phyloP scores from a whole-genome alignment of 225 moss, liverwort and hornwort genomes.

The Marchantia paleacea region DNA sequence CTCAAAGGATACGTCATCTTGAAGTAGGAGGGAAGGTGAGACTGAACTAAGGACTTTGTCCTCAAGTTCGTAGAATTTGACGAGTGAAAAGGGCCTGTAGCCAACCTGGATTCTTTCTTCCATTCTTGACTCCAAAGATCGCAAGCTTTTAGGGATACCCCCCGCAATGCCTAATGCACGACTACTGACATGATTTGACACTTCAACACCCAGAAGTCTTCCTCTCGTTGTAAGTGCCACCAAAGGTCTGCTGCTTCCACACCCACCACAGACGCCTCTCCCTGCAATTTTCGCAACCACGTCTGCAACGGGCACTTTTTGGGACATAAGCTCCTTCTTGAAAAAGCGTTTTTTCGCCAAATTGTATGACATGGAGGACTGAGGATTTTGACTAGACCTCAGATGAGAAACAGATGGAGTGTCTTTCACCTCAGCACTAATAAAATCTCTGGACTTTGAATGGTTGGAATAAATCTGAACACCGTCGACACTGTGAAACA shows the following conservation, averaged over 20 bases:
- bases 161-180: constrained; percentile 21
- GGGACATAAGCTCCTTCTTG: constrained; percentile 40
- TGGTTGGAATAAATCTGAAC: neutral
- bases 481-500: constrained; percentile 29
- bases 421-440: neutral
- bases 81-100: neutral
- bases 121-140: constrained; percentile 23
- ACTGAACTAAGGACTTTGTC: neutral
- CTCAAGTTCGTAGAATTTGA: too few species aligned
- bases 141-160: constrained; percentile 29
- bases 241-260: constrained; percentile 57
- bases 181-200: constrained; percentile 38
- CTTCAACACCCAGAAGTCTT: constrained; percentile 63
- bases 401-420: neutral
- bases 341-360: neutral
- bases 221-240: constrained; percentile 61
- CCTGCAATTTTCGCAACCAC: constrained; percentile 54
- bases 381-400: constrained; percentile 22
- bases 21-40: constrained; percentile 13
- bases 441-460: neutral
- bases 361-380: constrained; percentile 4
- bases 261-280: constrained; percentile 42
- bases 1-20: neutral
- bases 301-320: constrained; percentile 44
- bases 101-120: constrained; percentile 55